Evolutionary conservation across 1,284 basidiomycete genomes (phyloP), one percentile per base, ranked within the genome.

Genomic region (Puccinia polysora): DNA sequence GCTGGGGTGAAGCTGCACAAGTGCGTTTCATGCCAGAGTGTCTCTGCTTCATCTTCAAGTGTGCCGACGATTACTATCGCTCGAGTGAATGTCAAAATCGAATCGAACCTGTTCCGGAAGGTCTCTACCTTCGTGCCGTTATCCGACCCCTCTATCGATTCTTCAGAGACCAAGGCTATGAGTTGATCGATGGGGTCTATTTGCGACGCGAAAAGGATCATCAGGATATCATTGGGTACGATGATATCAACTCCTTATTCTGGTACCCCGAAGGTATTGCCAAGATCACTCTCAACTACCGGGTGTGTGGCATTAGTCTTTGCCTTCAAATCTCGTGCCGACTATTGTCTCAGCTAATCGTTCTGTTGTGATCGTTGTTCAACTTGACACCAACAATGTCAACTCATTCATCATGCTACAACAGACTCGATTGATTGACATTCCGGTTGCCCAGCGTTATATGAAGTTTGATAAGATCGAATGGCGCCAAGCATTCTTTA

Each of bases 201-300:
- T 88, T 98, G 62, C 84, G 90, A 77, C 43, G 69, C 8, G 95
- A 98, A 83, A 85, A 85, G 78, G 95, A 99, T 78, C 96, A 97
- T 80, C 88, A 93, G 75, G 85, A 88, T 76, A 92, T 97, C 78
- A 97, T 99, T 79, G 96, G 95, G 12, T 99, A 99, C 79, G 95
- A 99, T 81, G 95, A 98, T 81, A 89, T 98, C 77, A 98, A 99
- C 80, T 95, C 98, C 81, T 83, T 99, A 55, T 99, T 99, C 82
- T 99, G 95, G 95, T 99, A 98, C 80, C 96, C 96, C 4, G 96
- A 99, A 78, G 96, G 96, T 49, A 95, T 99, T 77, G 89, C 92
- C 32, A 85, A 91, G 49, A 97, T 98, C 77, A 85, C 87, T 14
- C 84, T 97, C 49, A 85, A 83, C 25, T 92, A 97, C 83, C 94